Base-by-base conservation (phyloP, 352 stramenopile genomes). In the Globisporangium paroecandrum region DNA sequence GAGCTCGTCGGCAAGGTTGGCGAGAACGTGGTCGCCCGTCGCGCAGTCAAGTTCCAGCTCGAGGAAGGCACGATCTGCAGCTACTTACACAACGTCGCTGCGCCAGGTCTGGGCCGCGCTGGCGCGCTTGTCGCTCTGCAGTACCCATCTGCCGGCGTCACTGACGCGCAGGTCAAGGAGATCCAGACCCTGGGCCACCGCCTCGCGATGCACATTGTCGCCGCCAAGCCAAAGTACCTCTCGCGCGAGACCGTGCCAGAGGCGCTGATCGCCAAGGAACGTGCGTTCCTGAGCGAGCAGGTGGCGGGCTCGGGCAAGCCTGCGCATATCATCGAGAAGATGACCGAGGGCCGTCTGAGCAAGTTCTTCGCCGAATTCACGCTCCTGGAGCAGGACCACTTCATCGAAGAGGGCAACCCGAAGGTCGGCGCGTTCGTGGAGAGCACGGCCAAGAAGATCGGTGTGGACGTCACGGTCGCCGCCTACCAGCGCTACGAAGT, bases 171-270 rank as follows among this genome's bases (percentile, higher is more conserved):
- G 72, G 66, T 61, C 32, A 66, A 88, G 43, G 76, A 74, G 8
- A 79, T 97, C 4, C 77, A 89, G 65, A 79, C 89, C 46, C 76
- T 93, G 6, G 96, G 93, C 34, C 97, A 98, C 71, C 95, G 91
- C 69, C 75, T 99, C 53, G 96, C 95, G 24, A 99, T 99, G 96
- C 96, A 99, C 77, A 87, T 98, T 64, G 96, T 98, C 22, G 96
- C 95, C 18, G 93, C 94, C 56, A 96, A 95, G 70, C 95, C 95
- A 56, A 77, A 79, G 20, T 99, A 97, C 78, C 73, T 98, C 24
- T 89, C 87, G 77, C 76, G 85, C n/a, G 85, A 91, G n/a, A 73
- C 70, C 25, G 89, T 98, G 38, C 95, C 96, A 1, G 74, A 82
- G 34, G 79, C 90, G 24, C 67, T 97, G 24, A 69, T 98, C 43